These are phyloP conservation scores for Micromonas commoda DNA, from an alignment of 139 green algal species.

Conservation along the genomic window DNA sequence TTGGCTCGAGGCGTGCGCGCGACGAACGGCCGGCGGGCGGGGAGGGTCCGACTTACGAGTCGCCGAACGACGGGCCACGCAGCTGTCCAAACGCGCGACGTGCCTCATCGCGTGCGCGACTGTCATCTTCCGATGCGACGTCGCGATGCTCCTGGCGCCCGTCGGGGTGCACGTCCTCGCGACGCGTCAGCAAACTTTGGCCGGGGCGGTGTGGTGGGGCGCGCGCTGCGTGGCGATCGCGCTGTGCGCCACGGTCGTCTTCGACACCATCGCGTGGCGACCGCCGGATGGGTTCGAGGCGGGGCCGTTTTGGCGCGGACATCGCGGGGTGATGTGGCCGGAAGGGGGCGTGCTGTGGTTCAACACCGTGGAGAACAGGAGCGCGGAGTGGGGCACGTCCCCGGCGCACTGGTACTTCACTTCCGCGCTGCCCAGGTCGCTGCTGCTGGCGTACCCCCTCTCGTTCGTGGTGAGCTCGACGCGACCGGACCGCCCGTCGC, in stretches of 20 bases:
- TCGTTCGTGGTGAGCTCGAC: too few relatives aligned
- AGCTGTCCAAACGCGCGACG: too few relatives aligned
- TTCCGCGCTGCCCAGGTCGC: conserved; percentile 52
- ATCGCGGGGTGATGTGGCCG: conserved; percentile 58
- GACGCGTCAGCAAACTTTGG: not conserved
- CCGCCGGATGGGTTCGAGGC: not conserved
- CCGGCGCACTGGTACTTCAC: conserved; percentile 64
- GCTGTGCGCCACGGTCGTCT: conserved; percentile 35
- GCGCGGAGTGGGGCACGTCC: conserved; percentile 64
- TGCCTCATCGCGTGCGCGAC: conserved; percentile 40
- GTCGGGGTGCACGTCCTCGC: conserved; percentile 38
- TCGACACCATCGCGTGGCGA: conserved; percentile 68
- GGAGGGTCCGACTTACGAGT: too few relatives aligned
- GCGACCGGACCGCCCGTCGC: too few relatives aligned
- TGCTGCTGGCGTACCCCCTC: conserved; percentile 49
- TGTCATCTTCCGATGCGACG: conserved; percentile 67
- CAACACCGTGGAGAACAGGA: conserved; percentile 70
- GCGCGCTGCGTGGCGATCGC: not conserved
- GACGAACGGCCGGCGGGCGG: too few relatives aligned
- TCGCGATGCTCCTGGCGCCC: conserved; percentile 54
- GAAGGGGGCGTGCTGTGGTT: conserved; percentile 77
- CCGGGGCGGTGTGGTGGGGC: not conserved
- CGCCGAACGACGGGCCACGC: too few relatives aligned
- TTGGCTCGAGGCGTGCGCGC: conserved; percentile 36
- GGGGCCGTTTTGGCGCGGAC: not conserved